Evolutionary conservation across 352 stramenopile genomes (phyloP).

Genomic region (Pythium dissimile): DNA sequence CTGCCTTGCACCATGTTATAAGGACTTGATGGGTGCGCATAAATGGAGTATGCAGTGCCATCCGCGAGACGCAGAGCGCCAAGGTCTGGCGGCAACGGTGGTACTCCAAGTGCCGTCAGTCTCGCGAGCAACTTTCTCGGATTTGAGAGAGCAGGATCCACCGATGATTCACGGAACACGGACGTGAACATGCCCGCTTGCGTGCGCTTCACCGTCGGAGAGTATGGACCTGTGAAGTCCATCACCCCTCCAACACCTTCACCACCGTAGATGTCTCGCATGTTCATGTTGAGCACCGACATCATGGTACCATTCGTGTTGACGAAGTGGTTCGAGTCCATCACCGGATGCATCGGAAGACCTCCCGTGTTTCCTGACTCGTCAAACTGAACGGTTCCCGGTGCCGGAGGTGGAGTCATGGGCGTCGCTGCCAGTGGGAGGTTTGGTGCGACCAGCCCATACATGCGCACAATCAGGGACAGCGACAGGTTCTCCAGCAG

Average conservation of each 20-base stretch:
- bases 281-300: slow-evolving; percentile 78
- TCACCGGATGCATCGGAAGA: slow-evolving; percentile 24
- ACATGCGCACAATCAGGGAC: slow-evolving; percentile 79
- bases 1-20: slow-evolving; percentile 40
- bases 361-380: slow-evolving; percentile 11
- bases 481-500: slow-evolving; percentile 75
- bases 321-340: slow-evolving; percentile 63
- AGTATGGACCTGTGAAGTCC: slow-evolving; percentile 50
- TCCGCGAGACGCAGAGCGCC: slow-evolving; percentile 72
- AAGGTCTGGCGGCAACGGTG: slow-evolving; percentile 89
- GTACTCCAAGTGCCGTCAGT: slow-evolving; percentile 90
- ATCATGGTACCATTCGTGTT: slow-evolving; percentile 45
- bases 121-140: slow-evolving; percentile 86
- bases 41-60: slow-evolving; percentile 73
- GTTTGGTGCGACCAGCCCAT: slow-evolving; percentile 72
- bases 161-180: slow-evolving; percentile 50
- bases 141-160: slow-evolving; percentile 77
- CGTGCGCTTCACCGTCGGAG: slow-evolving; percentile 61
- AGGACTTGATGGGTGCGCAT: slow-evolving; percentile 64
- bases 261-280: slow-evolving; percentile 73
- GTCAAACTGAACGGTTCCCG: slow-evolving; percentile 14
- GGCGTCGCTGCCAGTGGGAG: slow-evolving; percentile 47
- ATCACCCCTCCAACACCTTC: slow-evolving; percentile 56
- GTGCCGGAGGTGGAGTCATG: slow-evolving; percentile 20
- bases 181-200: slow-evolving; percentile 24